Conservation (phyloP, 192 early-diverging fungal species). For the Podochytrium sp. region DNA sequence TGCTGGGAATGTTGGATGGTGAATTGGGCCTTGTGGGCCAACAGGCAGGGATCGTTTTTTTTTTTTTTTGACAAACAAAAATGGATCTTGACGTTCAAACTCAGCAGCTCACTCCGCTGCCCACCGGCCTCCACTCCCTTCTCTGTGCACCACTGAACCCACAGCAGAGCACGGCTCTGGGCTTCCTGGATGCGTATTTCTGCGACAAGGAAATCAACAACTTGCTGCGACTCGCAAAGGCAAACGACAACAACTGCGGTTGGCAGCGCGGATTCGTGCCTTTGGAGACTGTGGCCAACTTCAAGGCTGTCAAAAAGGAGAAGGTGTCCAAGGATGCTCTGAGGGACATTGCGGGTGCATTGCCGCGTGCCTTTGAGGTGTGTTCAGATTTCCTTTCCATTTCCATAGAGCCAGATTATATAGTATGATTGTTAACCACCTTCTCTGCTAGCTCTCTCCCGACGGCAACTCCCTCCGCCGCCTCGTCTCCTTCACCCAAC, state of each 20-base stretch:
- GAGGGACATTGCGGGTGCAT: background rate
- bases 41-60: background rate
- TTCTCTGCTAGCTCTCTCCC: background rate
- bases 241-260: background rate
- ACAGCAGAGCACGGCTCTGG: background rate
- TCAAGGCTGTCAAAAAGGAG: background rate
- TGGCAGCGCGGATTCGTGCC: conserved; percentile 8
- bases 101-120: background rate
- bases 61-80: background rate
- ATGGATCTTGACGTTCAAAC: conserved; percentile 5
- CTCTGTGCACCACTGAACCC: background rate
- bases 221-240: background rate
- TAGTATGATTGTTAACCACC: background rate
- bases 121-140: conserved; percentile 4
- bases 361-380: conserved; percentile 4
- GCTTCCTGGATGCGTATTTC: conserved; percentile 11
- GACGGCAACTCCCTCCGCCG: background rate
- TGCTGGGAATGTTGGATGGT: background rate
- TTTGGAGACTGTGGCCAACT: background rate
- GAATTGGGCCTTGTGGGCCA: background rate
- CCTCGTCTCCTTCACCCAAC: background rate
- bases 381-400: background rate
- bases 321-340: background rate
- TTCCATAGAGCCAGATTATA: too few relatives aligned
- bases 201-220: conserved; percentile 14